Evolutionary conservation across 345 rosid species (phyloP).

Genomic region (Isatis tinctoria): DNA sequence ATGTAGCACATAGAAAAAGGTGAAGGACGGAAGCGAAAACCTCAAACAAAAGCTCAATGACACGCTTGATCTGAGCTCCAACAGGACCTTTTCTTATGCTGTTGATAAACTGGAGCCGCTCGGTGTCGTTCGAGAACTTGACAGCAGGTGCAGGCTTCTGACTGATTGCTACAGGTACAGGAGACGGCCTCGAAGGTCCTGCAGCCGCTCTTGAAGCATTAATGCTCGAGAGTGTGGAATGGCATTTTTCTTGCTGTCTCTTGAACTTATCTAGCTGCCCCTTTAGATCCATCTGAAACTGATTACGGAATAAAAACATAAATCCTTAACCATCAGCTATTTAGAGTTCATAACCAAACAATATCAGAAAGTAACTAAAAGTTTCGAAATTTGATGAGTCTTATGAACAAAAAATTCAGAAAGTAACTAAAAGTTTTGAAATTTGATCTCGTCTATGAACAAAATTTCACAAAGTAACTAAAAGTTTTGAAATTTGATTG

Average conservation of each 20-base stretch:
- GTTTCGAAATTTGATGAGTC: no score
- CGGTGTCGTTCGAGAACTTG: conserved; percentile 74
- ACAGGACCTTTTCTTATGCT: conserved; percentile 67
- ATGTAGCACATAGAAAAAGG: no score
- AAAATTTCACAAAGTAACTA: no score
- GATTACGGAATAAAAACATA: no score
- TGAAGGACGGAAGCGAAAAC: conserved; percentile 16
- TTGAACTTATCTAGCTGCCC: conserved; percentile 60
- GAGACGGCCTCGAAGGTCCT: conserved; percentile 19
- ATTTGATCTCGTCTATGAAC: no score
- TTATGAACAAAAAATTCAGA: no score
- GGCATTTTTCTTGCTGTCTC: conserved; percentile 73
- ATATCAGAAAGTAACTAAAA: no score
- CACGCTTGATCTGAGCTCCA: conserved; percentile 91
- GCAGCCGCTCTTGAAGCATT: conserved; percentile 34
- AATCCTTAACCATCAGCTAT: no score
- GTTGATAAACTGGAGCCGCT: conserved; percentile 59
- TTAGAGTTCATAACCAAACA: no score
- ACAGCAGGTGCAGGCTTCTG: conserved; percentile 40
- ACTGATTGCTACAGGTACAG: conserved; percentile 29
- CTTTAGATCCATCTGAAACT: conserved; percentile 54
- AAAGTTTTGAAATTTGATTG: no score
- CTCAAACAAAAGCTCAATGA: conserved; percentile 60
- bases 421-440: no score
- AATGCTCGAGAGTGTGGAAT: conserved; percentile 54